Evolutionary conservation across 2,329 filamentous ascomycete genomes (phyloP).

Genomic region (Beauveria caledonica): DNA sequence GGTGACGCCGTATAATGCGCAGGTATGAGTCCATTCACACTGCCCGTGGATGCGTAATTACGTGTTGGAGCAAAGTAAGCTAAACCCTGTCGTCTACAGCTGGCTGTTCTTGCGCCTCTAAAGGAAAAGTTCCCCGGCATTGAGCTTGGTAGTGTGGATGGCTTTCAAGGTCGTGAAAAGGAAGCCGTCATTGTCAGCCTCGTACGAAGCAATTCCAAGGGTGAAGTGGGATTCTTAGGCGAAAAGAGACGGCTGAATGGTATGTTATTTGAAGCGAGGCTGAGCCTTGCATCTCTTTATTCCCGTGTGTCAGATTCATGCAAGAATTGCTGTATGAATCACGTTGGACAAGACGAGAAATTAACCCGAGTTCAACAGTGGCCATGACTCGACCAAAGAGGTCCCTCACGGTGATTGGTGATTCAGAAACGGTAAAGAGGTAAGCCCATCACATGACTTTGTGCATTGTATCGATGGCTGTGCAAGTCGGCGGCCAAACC

Average conservation of each 20-base stretch:
- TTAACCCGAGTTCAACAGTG: constrained; percentile 53
- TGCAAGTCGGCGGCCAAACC: too few species aligned
- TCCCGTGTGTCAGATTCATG: not conserved
- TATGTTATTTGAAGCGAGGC: constrained; percentile 35
- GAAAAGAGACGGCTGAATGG: constrained; percentile 91
- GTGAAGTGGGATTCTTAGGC: constrained; percentile 85
- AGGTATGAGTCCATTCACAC: constrained; percentile 39
- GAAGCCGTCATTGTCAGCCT: constrained; percentile 89
- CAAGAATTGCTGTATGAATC: not conserved
- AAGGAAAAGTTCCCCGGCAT: constrained; percentile 77
- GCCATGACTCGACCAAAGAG: constrained; percentile 94
- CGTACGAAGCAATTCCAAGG: constrained; percentile 81
- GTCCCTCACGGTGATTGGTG: constrained; percentile 83
- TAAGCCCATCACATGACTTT: constrained; percentile 40
- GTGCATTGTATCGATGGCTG: not conserved
- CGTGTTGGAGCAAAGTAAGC: constrained; percentile 8
- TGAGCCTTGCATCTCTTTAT: constrained; percentile 1
- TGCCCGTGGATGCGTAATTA: not conserved
- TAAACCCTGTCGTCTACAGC: constrained; percentile 32
- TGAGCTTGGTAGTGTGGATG: constrained; percentile 93
- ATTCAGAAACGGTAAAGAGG: constrained; percentile 86
- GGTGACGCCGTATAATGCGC: constrained; percentile 93
- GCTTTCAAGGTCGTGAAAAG: constrained; percentile 95
- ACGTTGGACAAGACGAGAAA: not conserved
- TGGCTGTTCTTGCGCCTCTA: constrained; percentile 69